A percentile compares a stretch with the other conserved stretches of the same genome.
Conservation (phyloP, 768 basidiomycete species). For the Phylloporus arenicola region DNA sequence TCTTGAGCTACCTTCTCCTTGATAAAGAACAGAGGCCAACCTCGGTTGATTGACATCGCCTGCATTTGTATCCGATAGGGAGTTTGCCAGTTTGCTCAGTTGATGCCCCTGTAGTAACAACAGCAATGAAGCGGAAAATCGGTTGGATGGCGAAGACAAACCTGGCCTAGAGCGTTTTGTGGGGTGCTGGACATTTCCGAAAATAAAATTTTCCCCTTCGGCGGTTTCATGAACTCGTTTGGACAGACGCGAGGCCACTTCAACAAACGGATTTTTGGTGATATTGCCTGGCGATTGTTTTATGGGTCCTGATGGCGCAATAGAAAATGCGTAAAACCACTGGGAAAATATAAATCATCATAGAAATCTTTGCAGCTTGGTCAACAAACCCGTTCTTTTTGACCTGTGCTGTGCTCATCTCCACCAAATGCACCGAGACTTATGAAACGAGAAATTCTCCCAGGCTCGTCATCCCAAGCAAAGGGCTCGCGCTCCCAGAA, state of each 20-base stretch:
- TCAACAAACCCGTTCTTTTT: slow-evolving; percentile 76
- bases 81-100: slow-evolving; percentile 50
- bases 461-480: slow-evolving; percentile 68
- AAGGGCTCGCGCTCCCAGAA: slow-evolving; percentile 98
- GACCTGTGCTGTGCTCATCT: slow-evolving; percentile 42
- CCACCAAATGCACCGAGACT: slow-evolving; percentile 86
- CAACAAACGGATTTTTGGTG: slow-evolving; percentile 67
- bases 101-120: slow-evolving; percentile 7
- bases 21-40: slow-evolving; percentile 34
- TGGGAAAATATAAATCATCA: slow-evolving; percentile 28
- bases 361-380: not conserved
- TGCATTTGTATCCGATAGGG: slow-evolving; percentile 71
- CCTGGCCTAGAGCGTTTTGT: slow-evolving; percentile 55
- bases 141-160: slow-evolving; percentile 23
- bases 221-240: slow-evolving; percentile 52
- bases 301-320: slow-evolving; percentile 49
- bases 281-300: slow-evolving; percentile 52
- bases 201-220: slow-evolving; percentile 61
- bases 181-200: slow-evolving; percentile 55
- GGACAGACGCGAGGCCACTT: slow-evolving; percentile 29
- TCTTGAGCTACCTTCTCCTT: slow-evolving; percentile 2
- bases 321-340: slow-evolving; percentile 98
- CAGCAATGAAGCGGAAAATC: not conserved
- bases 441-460: slow-evolving; percentile 68
- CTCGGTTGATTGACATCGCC: slow-evolving; percentile 69